Base-by-base conservation (phyloP, 2,329 filamentous ascomycete genomes). In the Alternaria tenuissima region DNA sequence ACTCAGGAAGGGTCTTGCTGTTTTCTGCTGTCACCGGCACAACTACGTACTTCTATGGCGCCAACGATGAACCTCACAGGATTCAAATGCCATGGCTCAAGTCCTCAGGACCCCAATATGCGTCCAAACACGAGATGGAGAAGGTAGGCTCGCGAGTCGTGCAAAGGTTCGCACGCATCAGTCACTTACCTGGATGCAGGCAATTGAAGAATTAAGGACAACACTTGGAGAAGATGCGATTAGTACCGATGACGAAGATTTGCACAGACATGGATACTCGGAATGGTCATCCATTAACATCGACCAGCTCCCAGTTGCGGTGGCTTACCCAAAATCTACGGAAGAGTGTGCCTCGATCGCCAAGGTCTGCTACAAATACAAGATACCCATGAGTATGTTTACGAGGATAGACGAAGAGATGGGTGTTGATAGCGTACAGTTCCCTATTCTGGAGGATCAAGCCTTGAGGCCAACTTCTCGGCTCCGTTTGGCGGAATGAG, bases 401-500 rank as follows among this genome's bases (percentile, higher is more conserved):
- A 24, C 9, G 2, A 9, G 6, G 30, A 34, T 9, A 41, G 18
- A n/a, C n/a, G 2, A 32, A 43, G 5, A 1, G 3, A 7, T 34
- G 20, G 16, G 24, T 44, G 43, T 52, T 65, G 32, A 65, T 26
- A 9, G 7, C 1, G 30, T 34, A 26, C 43, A 80, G 91, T 95
- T 61, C 90, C 92, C 0, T 97, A 91, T 74, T 95, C 92, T 0
- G 93, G 93, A 3, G 94, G 93, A 14, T 91, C 92, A 0, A 94
- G 91, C 66, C 82, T 97, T 0, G 94, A 97, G 77, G 94, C 91
- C 14, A 95, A 97, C 76, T 96, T 96, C 78, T 91, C 92, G 0
- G 92, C 93, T 14, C 92, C 93, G 0, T 91, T 89, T 73, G 93
- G 93, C 12, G 94, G 94, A 12, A 87, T 97, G 73, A 94, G 91